Evolutionary conservation across 176 grass and related monocot genomes (phyloP).

Genomic region (Rhynchospora tenuis): DNA sequence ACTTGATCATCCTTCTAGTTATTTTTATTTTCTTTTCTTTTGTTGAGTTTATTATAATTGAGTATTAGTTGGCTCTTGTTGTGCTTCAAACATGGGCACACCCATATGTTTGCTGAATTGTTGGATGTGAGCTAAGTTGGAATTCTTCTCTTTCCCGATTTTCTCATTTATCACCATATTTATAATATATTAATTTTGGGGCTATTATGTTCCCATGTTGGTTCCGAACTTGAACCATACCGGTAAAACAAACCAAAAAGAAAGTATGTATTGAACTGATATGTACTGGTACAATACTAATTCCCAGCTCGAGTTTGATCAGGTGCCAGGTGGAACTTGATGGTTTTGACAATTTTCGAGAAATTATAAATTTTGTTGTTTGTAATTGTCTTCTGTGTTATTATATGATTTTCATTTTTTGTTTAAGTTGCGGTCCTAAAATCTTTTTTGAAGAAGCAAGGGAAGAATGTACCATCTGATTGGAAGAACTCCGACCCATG

Average conservation of each 20-base stretch:
- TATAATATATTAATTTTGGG: background rate
- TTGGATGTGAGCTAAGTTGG: background rate
- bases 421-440: conserved; percentile 41
- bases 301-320: background rate
- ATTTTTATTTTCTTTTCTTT: background rate
- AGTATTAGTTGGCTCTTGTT: background rate
- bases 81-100: background rate
- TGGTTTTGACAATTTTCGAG: background rate
- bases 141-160: background rate
- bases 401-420: background rate
- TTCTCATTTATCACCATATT: background rate
- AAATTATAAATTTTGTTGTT: background rate
- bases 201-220: background rate
- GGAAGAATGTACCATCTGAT: conserved; percentile 47
- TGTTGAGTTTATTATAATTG: background rate
- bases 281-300: background rate
- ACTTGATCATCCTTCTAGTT: background rate
- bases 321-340: background rate
- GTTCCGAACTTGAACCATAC: background rate
- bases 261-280: background rate
- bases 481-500: conserved; percentile 74
- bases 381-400: background rate
- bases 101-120: background rate
- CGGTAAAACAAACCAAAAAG: background rate
- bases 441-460: conserved; percentile 39